Evolutionary conservation across 2,329 filamentous ascomycete species (phyloP).

Genomic region (Monilinia vaccinii-corymbosi): DNA sequence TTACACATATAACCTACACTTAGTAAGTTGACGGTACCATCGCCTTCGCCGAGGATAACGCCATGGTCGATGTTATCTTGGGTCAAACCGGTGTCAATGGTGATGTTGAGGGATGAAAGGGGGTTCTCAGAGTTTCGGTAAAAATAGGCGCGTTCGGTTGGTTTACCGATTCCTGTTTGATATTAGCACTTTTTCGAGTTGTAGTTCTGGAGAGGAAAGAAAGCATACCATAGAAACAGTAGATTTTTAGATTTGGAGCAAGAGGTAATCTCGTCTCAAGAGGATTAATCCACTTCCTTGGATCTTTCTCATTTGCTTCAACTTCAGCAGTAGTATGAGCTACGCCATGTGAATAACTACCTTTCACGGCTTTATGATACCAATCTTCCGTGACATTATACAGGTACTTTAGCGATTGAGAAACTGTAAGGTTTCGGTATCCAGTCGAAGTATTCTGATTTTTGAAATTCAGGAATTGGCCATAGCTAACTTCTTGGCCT

Average conservation of each 20-base stretch:
- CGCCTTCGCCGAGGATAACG: slow-evolving; percentile 91
- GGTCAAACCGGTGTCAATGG: slow-evolving; percentile 58
- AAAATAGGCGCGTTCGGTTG: slow-evolving; percentile 86
- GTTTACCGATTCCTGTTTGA: slow-evolving; percentile 64
- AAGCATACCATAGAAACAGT: slow-evolving; percentile 77
- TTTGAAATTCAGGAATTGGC: slow-evolving; percentile 79
- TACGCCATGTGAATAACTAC: slow-evolving; percentile 80
- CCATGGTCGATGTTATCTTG: slow-evolving; percentile 66
- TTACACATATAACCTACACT: slow-evolving; percentile 95
- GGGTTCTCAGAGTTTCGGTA: slow-evolving; percentile 65
- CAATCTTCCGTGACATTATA: slow-evolving; percentile 72
- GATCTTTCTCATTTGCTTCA: slow-evolving; percentile 68
- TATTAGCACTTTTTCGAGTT: neutral
- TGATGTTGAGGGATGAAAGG: slow-evolving; percentile 59
- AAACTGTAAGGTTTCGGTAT: slow-evolving; percentile 70
- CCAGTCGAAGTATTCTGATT: slow-evolving; percentile 54
- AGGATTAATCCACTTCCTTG: slow-evolving; percentile 87
- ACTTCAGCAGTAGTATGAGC: slow-evolving; percentile 74
- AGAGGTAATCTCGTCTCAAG: slow-evolving; percentile 80
- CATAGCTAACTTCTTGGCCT: slow-evolving; percentile 64
- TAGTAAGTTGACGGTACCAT: slow-evolving; percentile 90
- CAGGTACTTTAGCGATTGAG: slow-evolving; percentile 68
- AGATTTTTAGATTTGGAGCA: slow-evolving; percentile 85
- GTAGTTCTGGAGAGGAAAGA: neutral
- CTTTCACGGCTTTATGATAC: slow-evolving; percentile 66